These are phyloP conservation scores for Daldinia grandis DNA, from an alignment of 495 filamentous ascomycete species.

Conservation along the genomic window DNA sequence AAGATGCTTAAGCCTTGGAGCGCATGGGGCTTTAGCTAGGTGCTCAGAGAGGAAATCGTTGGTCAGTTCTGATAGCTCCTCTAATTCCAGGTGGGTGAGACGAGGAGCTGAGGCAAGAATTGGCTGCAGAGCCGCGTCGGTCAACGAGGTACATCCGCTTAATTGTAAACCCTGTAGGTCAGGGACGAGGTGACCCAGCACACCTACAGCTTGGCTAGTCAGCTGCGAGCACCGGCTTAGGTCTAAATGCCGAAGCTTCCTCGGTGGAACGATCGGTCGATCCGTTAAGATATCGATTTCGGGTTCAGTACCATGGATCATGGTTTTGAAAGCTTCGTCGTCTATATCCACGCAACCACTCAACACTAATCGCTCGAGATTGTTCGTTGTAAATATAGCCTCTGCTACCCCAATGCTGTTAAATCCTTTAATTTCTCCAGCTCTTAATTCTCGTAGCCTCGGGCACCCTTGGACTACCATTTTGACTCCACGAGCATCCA, in stretches of 20 bases:
- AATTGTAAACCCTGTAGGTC: slow-evolving; percentile 83
- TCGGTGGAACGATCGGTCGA: slow-evolving; percentile 76
- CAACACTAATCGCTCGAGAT: slow-evolving; percentile 79
- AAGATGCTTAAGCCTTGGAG: slow-evolving; percentile 74
- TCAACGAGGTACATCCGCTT: slow-evolving; percentile 72
- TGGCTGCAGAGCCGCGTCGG: slow-evolving; percentile 74
- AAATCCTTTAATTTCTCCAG: slow-evolving; percentile 83
- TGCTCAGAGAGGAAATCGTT: slow-evolving; percentile 73
- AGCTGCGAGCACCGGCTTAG: slow-evolving; percentile 78
- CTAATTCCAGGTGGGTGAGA: slow-evolving; percentile 88
- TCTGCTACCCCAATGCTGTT: slow-evolving; percentile 72
- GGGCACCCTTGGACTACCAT: slow-evolving; percentile 76
- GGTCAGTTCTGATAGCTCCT: slow-evolving; percentile 81
- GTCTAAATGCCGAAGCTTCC: slow-evolving; percentile 85
- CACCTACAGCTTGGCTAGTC: slow-evolving; percentile 72
- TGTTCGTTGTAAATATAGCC: slow-evolving; percentile 80
- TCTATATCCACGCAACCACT: slow-evolving; percentile 77
- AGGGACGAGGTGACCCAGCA: slow-evolving; percentile 77
- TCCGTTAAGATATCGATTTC: slow-evolving; percentile 81
- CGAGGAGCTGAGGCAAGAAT: slow-evolving; percentile 77
- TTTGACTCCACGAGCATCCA: slow-evolving; percentile 83
- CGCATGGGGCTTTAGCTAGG: slow-evolving; percentile 78
- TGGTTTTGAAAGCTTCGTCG: slow-evolving; percentile 72
- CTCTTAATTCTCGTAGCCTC: slow-evolving; percentile 79
- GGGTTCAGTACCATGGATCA: slow-evolving; percentile 77